Conservation (phyloP, 2,329 filamentous ascomycete species). For the Xylaria arbuscula region DNA sequence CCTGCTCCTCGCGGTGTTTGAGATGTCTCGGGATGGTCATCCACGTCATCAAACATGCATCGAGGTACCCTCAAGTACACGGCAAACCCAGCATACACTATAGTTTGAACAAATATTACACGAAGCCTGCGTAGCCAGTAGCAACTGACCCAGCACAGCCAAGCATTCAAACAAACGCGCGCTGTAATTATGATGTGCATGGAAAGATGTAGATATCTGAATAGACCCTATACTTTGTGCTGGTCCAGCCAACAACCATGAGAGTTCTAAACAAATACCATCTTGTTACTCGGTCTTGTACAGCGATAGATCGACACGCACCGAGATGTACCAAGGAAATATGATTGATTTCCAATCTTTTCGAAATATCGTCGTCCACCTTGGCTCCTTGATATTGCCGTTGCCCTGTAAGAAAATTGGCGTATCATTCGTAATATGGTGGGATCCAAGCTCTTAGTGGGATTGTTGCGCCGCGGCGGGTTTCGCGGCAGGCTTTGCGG, state of each 20-base stretch:
- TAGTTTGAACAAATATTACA: neutral
- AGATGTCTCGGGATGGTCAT: slow-evolving; percentile 7
- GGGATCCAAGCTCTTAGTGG: neutral
- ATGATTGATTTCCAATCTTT: neutral
- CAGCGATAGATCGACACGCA: too few species aligned
- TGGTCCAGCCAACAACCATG: neutral
- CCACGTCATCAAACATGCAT: neutral
- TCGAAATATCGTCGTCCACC: neutral
- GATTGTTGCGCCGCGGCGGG: neutral
- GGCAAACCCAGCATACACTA: neutral
- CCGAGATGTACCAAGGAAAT: neutral
- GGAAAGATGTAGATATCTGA: neutral
- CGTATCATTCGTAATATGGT: too few species aligned
- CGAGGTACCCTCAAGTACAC: neutral
- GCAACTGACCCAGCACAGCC: too few species aligned
- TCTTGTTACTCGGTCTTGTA: neutral
- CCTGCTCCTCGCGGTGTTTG: neutral
- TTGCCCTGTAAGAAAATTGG: neutral
- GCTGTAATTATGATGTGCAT: neutral
- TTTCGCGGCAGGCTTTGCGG: neutral
- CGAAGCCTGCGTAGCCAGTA: too few species aligned
- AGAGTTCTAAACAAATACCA: neutral
- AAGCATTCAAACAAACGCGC: neutral
- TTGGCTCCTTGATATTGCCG: neutral
- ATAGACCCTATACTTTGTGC: neutral